Evolutionary conservation across 2,329 filamentous ascomycete species (phyloP).

Genomic region (Colletotrichum phormii): DNA sequence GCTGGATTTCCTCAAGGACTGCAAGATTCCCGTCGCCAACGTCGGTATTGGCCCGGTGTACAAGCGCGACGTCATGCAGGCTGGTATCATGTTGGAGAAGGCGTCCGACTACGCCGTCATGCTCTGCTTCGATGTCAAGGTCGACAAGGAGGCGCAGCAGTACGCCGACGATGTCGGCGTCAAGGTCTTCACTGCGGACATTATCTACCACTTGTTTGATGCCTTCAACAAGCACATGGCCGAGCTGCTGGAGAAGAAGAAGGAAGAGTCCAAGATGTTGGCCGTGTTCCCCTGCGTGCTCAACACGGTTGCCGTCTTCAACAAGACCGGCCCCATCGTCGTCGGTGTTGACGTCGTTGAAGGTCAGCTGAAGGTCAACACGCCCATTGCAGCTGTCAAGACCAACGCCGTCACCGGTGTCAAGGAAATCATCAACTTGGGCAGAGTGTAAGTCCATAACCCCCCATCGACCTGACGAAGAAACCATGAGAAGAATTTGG

Average conservation of each 20-base stretch:
- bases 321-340: slow-evolving; percentile 96
- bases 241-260: slow-evolving; percentile 86
- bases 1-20: slow-evolving; percentile 93
- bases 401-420: slow-evolving; percentile 80
- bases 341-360: slow-evolving; percentile 96
- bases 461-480: not conserved
- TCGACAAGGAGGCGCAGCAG: slow-evolving; percentile 92
- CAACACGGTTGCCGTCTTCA: slow-evolving; percentile 91
- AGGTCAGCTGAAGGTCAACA: slow-evolving; percentile 86
- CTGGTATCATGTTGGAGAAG: slow-evolving; percentile 97
- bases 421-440: slow-evolving; percentile 87
- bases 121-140: slow-evolving; percentile 99
- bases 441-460: slow-evolving; percentile 85
- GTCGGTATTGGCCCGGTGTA: slow-evolving; percentile 97
- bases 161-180: slow-evolving; percentile 95
- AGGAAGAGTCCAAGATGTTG: slow-evolving; percentile 94
- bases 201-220: slow-evolving; percentile 99
- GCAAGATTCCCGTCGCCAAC: slow-evolving; percentile 97
- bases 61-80: slow-evolving; percentile 97
- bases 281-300: slow-evolving; percentile 98
- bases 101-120: slow-evolving; percentile 96
- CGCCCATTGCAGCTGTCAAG: slow-evolving; percentile 89
- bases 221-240: slow-evolving; percentile 96
- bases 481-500: not conserved
- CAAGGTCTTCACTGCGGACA: slow-evolving; percentile 98